These are phyloP conservation scores for Trichophaea hybrida DNA, from an alignment of 2,329 filamentous ascomycete species.

Conservation along the genomic window DNA sequence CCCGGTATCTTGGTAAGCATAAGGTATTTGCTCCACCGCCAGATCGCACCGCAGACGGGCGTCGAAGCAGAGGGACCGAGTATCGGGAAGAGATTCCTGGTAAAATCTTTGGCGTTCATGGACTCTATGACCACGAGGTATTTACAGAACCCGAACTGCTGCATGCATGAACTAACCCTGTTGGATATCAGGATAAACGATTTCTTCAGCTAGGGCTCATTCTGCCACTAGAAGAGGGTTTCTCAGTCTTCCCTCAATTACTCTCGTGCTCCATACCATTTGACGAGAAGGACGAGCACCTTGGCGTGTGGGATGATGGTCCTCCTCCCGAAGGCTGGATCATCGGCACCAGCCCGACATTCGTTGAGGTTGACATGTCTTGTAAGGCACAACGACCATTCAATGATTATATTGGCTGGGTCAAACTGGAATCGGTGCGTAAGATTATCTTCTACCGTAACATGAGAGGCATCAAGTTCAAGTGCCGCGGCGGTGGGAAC, in stretches of 20 bases:
- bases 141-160: not conserved
- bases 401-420: conserved; percentile 20
- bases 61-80: not conserved
- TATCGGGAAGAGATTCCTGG: conserved; percentile 14
- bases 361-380: conserved; percentile 1
- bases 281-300: conserved; percentile 12
- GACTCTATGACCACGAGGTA: conserved; percentile 24
- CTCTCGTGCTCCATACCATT: conserved; percentile 18
- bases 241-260: not conserved
- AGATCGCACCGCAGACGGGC: conserved; percentile 9
- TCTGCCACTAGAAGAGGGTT: conserved; percentile 3
- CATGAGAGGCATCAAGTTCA: conserved; percentile 24
- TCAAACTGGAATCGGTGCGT: conserved; percentile 9
- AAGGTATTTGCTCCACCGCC: conserved; percentile 22
- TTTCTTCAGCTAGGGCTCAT: conserved; percentile 25
- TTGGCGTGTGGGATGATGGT: conserved; percentile 15
- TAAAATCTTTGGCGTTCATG: conserved; percentile 23
- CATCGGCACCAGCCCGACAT: conserved; percentile 7
- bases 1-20: conserved; percentile 24
- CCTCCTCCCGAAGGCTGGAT: conserved; percentile 13
- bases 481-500: not conserved
- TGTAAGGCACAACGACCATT: not conserved
- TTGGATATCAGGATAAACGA: conserved; percentile 11
- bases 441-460: conserved; percentile 20
- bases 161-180: not conserved